Base-by-base conservation (phyloP, 1,139 yeast species). In the Suhomyces chickasaworum region DNA sequence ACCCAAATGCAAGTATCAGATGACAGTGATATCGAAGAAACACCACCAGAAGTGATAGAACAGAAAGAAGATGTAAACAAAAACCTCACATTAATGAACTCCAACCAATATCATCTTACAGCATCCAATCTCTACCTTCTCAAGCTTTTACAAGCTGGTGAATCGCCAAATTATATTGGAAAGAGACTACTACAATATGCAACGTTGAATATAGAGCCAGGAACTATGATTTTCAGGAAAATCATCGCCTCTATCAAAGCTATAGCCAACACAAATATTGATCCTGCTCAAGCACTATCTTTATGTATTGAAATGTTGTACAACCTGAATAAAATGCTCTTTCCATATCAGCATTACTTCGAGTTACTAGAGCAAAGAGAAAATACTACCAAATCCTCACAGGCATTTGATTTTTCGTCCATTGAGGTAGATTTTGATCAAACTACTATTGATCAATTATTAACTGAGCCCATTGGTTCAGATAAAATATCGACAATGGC, bases 1-100 rank as follows among this genome's bases (percentile, higher is more conserved):
- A 43, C 44, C 13, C 59, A 62, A 41, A 66, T 71, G 63, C 66
- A 64, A 39, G 61, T 57, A 15, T 71, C 77, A 2, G 77, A 72
- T 42, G 71, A 65, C 40, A 71, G 66, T 39, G 69, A 61, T 33
- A 43, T 51, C 2, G 66, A 61, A 29, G 45, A 42, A n/a, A n/a
- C n/a, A 7, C 18, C 20, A 10, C 17, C 9, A 18, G 20, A 15
- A 2, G 41, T 27, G 17, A 3, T 22, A 8, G 18, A 35, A 1
- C 8, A 13, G 3, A n/a, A 18, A 3, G 37, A 35, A 8, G 17
- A 13, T 6, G 6, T 9, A 5, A 6, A 22, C 4, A 12, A 9
- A 3, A 21, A 35, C 4, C 13, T 35, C 9, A 10, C n/a, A 7
- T 7, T 12, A 1, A 22, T 29, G 21, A 20, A 10, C 4, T 29